These are phyloP conservation scores for Ogataea pignaliae DNA, from an alignment of 805 yeast species.

Conservation along the genomic window DNA sequence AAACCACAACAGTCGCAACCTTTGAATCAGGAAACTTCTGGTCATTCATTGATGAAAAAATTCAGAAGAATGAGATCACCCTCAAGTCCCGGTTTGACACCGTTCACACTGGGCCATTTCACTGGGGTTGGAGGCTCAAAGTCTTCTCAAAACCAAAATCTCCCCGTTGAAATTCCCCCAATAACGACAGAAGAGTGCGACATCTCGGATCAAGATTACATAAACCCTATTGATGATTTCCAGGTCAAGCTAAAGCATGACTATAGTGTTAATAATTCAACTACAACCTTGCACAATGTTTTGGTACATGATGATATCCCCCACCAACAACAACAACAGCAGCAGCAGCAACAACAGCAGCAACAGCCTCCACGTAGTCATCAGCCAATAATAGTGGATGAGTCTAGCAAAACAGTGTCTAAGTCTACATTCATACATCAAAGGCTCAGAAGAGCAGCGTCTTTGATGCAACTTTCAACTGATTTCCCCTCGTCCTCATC, in stretches of 20 bases:
- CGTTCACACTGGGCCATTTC: conserved; percentile 1
- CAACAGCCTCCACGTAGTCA: conserved; percentile 2
- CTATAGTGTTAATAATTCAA: conserved; percentile 28
- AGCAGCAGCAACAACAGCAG: not conserved
- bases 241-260: conserved; percentile 29
- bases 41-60: conserved; percentile 27
- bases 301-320: not conserved
- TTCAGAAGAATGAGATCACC: conserved; percentile 32
- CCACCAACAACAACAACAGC: not conserved
- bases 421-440: conserved; percentile 27
- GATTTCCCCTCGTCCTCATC: conserved; percentile 1
- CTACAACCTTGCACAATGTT: conserved; percentile 15
- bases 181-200: conserved; percentile 20
- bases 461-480: conserved; percentile 39
- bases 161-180: conserved; percentile 3
- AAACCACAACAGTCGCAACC: not conserved
- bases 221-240: conserved; percentile 22
- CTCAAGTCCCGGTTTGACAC: conserved; percentile 23
- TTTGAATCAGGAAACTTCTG: conserved; percentile 9
- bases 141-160: conserved; percentile 3
- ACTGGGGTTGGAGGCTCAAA: no score
- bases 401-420: conserved; percentile 8
- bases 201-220: conserved; percentile 21
- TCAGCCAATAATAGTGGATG: not conserved
- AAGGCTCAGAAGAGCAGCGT: conserved; percentile 69